Evolutionary conservation across 495 filamentous ascomycete species (phyloP).

Genomic region (Venustampulla echinocandica): DNA sequence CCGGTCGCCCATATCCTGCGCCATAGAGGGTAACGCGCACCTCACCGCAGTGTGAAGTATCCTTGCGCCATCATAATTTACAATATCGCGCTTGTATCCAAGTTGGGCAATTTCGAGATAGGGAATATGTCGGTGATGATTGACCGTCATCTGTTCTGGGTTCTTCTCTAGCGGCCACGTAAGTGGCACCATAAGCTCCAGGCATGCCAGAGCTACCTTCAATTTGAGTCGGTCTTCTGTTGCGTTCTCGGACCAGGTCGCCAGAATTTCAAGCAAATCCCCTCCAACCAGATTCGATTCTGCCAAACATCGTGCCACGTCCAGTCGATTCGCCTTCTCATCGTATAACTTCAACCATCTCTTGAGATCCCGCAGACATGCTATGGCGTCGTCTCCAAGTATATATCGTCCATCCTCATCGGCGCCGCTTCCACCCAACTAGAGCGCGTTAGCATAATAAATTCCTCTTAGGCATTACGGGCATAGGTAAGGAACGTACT

Average conservation of each 20-base stretch:
- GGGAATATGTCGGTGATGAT: constrained; percentile 84
- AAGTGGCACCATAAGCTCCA: constrained; percentile 87
- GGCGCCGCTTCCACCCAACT: constrained; percentile 82
- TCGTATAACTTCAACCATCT: constrained; percentile 94
- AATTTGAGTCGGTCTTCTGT: constrained; percentile 64
- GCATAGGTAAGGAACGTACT: constrained; percentile 44
- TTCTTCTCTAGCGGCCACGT: constrained; percentile 91
- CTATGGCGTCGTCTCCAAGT: constrained; percentile 86
- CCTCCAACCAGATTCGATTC: constrained; percentile 87
- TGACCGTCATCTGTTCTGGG: constrained; percentile 71
- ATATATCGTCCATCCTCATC: constrained; percentile 76
- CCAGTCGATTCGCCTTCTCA: constrained; percentile 85
- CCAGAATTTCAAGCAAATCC: constrained; percentile 84
- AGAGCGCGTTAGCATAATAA: constrained; percentile 7
- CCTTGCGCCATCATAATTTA: constrained; percentile 66
- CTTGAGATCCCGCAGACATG: constrained; percentile 84
- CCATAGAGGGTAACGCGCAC: constrained; percentile 82
- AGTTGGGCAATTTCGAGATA: constrained; percentile 82
- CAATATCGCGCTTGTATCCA: constrained; percentile 77
- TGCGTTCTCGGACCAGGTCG: constrained; percentile 59
- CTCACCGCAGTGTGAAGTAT: constrained; percentile 73
- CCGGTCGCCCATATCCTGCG: constrained; percentile 64
- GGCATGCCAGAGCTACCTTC: constrained; percentile 73
- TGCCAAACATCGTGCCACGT: constrained; percentile 87
- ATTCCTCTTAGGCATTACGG: no score